phyloP scores from a whole-genome alignment of 2,329 filamentous ascomycete species.

The Aphanoascus verrucosus region DNA sequence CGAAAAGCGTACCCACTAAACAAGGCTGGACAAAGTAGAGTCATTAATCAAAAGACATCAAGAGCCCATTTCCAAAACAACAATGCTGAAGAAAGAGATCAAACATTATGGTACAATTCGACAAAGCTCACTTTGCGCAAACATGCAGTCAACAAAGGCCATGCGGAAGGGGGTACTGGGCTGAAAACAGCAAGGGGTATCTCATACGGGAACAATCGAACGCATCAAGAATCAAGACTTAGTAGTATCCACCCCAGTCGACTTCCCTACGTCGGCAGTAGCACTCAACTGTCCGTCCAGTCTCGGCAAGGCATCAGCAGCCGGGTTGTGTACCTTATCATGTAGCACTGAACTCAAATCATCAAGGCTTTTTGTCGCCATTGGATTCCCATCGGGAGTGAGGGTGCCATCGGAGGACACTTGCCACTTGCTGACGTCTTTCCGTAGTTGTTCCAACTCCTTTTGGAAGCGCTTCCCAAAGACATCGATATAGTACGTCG shows the following conservation, averaged over 20 bases:
- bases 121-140: too few species aligned
- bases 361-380: slow-evolving; percentile 5
- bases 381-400: slow-evolving; percentile 1
- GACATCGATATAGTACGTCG: slow-evolving; percentile 95
- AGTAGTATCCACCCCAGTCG: neutral
- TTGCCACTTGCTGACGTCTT: slow-evolving; percentile 85
- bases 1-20: too few species aligned
- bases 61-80: too few species aligned
- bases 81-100: too few species aligned
- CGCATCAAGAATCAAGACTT: slow-evolving; percentile 3
- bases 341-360: neutral
- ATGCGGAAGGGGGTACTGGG: neutral
- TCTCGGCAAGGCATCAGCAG: neutral
- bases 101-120: too few species aligned
- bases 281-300: slow-evolving; percentile 1
- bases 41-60: too few species aligned
- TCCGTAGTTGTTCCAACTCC: slow-evolving; percentile 78
- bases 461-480: slow-evolving; percentile 96
- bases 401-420: slow-evolving; percentile 13
- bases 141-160: neutral
- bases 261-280: neutral
- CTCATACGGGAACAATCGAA: slow-evolving; percentile 4
- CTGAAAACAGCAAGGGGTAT: slow-evolving; percentile 6
- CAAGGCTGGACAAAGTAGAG: too few species aligned
- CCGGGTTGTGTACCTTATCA: neutral